Evolutionary conservation across 371 early-diverging fungal species (phyloP).

Genomic region (Rhizoclosmatium hyalinum): DNA sequence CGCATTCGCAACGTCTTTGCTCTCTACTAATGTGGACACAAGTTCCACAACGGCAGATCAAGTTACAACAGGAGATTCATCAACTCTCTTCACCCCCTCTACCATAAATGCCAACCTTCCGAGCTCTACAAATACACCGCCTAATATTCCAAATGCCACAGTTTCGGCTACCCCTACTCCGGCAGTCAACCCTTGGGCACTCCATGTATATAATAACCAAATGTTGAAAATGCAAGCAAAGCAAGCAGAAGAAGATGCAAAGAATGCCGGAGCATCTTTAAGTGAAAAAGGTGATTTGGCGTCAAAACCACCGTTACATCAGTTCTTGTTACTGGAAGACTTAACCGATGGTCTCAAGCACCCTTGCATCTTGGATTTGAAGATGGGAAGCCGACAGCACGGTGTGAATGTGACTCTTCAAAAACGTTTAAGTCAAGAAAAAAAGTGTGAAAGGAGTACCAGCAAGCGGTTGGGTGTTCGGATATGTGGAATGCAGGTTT

Average conservation of each 20-base stretch:
- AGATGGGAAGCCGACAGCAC: constrained; percentile 98
- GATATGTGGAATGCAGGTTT: constrained; percentile 96
- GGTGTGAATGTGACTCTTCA: constrained; percentile 84
- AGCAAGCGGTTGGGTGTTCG: constrained; percentile 89
- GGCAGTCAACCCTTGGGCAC: constrained; percentile 65
- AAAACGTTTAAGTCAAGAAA: constrained; percentile 84
- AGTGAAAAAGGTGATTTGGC: not conserved
- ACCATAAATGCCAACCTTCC: not conserved
- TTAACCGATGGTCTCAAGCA: constrained; percentile 77
- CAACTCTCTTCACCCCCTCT: not conserved
- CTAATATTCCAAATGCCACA: not conserved
- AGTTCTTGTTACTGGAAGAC: constrained; percentile 90
- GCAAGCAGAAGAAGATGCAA: constrained; percentile 30
- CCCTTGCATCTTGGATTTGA: constrained; percentile 95
- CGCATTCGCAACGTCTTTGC: constrained; percentile 5
- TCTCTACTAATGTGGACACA: not conserved
- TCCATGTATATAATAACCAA: constrained; percentile 56
- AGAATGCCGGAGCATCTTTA: constrained; percentile 1
- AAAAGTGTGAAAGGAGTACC: constrained; percentile 90
- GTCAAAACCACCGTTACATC: constrained; percentile 46
- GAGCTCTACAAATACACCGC: not conserved
- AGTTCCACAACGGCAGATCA: not conserved
- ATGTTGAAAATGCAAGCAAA: constrained; percentile 43
- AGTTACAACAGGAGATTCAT: not conserved
- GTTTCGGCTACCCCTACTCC: not conserved